phyloP scores from a whole-genome alignment of 2,329 filamentous ascomycete species.

The Myriangium duriaei region DNA sequence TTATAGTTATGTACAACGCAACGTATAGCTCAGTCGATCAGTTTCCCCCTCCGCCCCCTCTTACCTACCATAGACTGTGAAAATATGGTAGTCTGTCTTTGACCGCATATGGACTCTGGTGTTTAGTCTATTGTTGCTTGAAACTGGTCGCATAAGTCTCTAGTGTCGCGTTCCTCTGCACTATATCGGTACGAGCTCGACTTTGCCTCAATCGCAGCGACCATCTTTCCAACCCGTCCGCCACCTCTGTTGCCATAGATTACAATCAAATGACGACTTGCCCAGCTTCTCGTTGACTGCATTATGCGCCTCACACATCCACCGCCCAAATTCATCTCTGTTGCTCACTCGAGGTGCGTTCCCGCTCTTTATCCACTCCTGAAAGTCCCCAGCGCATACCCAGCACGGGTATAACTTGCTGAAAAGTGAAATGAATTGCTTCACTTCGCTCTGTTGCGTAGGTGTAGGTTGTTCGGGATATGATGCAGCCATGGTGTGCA shows the following conservation, averaged over 20 bases:
- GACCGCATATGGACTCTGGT: no score
- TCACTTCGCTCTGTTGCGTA: conserved; percentile 62
- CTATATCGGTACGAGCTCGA: no score
- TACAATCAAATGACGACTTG: conserved; percentile 83
- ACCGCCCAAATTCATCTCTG: conserved; percentile 60
- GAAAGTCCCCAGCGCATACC: conserved; percentile 89
- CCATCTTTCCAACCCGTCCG: conserved; percentile 72
- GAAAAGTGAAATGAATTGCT: conserved; percentile 67
- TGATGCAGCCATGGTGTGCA: conserved; percentile 79
- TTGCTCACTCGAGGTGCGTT: conserved; percentile 51
- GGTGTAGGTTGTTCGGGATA: conserved; percentile 62
- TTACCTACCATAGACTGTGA: no score
- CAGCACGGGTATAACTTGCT: conserved; percentile 88
- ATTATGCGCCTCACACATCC: conserved; percentile 80
- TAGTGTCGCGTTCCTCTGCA: no score
- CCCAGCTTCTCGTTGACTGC: conserved; percentile 81
- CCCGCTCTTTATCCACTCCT: conserved; percentile 57
- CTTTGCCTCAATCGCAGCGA: conserved; percentile 47
- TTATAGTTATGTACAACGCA: no score
- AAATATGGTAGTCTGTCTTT: no score
- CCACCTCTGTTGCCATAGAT: conserved; percentile 87
- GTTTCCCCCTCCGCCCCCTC: no score
- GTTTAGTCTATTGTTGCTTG: no score
- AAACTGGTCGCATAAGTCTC: no score
- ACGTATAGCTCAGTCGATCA: no score